Evolutionary conservation across 257 asterid genomes (phyloP), one percentile per base, ranked within the genome.

Genomic region (Salvia hispanica): DNA sequence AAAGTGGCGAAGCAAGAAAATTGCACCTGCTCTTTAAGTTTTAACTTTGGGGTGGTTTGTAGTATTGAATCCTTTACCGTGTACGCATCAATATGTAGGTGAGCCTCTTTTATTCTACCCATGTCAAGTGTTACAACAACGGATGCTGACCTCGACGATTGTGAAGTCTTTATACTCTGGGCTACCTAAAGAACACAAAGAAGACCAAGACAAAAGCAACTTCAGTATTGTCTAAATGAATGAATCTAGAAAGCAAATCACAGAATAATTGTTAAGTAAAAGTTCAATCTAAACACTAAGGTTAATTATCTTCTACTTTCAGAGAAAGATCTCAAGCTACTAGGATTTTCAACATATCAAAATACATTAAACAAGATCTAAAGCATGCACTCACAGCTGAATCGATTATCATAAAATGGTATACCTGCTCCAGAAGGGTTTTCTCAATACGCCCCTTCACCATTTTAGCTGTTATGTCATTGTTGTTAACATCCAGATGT

Each of bases 341-440:
- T 6, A 46, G 18, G 47, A 4, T 45, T 43, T 62, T 42, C 64
- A 50, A 31, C 45, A 9, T 39, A 57, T 71, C 43, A 15, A 34
- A 34, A 56, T 33, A 45, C 11, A 43, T 8, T 39, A 44, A 37
- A 33, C 48, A 28, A 48, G 51, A 54, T n/a, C 25, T 14, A 44
- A 45, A 65, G 54, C 65, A 43, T 50, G 47, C 8, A 47, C 18
- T 34, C 34, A 18, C 65, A 45, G 58, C 34, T 16, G 46, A 9
- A 28, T 31, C 33, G 68, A 65, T 40, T 39, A 60, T 44, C 43
- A 46, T 13, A 15, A 57, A 48, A 54, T 53, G 25, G 54, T 67
- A 69, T 34, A 93, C 98, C 96, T 93, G 94, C 63, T 87, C 94
- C 72, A 93, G 67, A 74, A 85, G 90, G 58, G 96, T 90, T 78